Evolutionary conservation across 2,329 filamentous ascomycete genomes (phyloP).

Genomic region (Eutypa lata): DNA sequence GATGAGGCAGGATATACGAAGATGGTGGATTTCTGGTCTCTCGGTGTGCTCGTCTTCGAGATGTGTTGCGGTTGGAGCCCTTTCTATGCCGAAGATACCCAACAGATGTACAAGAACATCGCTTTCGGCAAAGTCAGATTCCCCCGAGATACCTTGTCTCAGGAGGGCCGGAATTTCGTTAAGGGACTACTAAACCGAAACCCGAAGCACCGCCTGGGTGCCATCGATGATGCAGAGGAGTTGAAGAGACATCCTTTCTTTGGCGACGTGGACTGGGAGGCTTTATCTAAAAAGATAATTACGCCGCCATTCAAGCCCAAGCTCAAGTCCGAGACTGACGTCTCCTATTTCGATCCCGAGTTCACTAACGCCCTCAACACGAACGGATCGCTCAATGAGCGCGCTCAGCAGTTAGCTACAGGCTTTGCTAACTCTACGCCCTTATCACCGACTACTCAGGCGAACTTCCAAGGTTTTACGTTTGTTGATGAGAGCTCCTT

Average conservation of each 20-base stretch:
- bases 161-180: slow-evolving; percentile 95
- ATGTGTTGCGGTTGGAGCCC: slow-evolving; percentile 99
- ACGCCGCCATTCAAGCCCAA: slow-evolving; percentile 97
- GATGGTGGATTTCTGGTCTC: slow-evolving; percentile 99
- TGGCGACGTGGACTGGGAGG: slow-evolving; percentile 87
- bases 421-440: slow-evolving; percentile 89
- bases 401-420: slow-evolving; percentile 79
- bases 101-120: slow-evolving; percentile 99
- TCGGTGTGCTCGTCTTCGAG: slow-evolving; percentile 95
- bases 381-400: slow-evolving; percentile 83
- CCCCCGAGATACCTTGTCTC: slow-evolving; percentile 87
- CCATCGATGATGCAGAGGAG: slow-evolving; percentile 87
- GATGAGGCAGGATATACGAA: slow-evolving; percentile 98
- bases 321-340: slow-evolving; percentile 91
- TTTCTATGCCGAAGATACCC: slow-evolving; percentile 97
- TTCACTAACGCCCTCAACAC: slow-evolving; percentile 93
- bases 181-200: slow-evolving; percentile 97
- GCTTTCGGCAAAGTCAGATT: slow-evolving; percentile 98
- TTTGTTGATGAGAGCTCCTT: slow-evolving; percentile 98
- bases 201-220: slow-evolving; percentile 89
- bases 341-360: slow-evolving; percentile 97
- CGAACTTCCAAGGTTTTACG: slow-evolving; percentile 97
- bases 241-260: slow-evolving; percentile 95
- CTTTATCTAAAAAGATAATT: slow-evolving; percentile 83
- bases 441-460: slow-evolving; percentile 90